Evolutionary conservation across 2,329 filamentous ascomycete genomes (phyloP), one percentile per base, ranked within the genome.

Genomic region (Cytospora paraplurivora): DNA sequence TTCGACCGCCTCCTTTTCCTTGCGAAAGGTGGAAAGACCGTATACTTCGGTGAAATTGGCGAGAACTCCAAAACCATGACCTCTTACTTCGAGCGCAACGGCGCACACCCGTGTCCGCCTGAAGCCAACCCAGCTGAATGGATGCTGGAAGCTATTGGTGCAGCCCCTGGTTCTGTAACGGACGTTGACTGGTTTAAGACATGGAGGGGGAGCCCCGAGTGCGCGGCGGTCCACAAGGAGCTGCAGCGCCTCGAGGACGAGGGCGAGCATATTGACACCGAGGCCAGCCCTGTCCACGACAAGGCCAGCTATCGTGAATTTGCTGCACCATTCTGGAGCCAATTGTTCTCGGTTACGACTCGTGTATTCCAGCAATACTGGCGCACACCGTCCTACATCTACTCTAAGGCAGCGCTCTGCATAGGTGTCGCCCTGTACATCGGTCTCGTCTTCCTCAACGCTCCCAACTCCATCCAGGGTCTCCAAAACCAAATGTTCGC

Each of bases 101-200:
- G 90, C 58, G 88, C 86, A 1, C 79, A 79, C 38, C 72, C 80
- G 37, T 94, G 90, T 73, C 88, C 88, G 1, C 69, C 77, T 1
- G 85, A 85, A 10, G 89, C 88, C 44, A 96, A 95, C 76, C 91
- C 91, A 7, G 91, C 91, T 37, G 91, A 95, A 75, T 92, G 88
- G 86, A 93, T 93, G 89, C 74, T 87, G 54, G 80, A 84, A 67
- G 82, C 83, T 4, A 85, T 86, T 56, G 82, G 83, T 63, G 88
- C 87, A 15, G 87, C 87, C 1, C 86, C 88, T 0, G 87, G 87
- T 62, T 85, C 85, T 15, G 74, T 82, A 58, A 84, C 84, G 21
- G 83, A 88, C n/a, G 76, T 87, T 55, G 82, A 90, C 72, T 91
- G 88, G 88, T 82, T 83, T 72, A 73, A 84, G 61, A 77, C 83